phyloP scores from a whole-genome alignment of 768 basidiomycete genomes.

The Panaeolus cyanescens region DNA sequence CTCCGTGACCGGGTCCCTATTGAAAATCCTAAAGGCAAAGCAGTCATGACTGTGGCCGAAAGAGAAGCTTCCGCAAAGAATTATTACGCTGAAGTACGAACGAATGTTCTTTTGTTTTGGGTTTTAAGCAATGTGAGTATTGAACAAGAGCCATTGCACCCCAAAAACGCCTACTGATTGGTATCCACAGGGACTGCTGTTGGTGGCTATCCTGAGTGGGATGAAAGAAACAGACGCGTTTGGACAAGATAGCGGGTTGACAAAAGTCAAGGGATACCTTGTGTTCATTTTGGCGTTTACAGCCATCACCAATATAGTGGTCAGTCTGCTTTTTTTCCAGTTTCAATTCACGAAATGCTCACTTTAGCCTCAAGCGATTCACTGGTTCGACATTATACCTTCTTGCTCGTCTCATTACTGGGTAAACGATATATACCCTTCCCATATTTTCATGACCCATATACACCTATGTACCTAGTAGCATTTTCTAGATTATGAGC shows the following conservation, averaged over 20 bases:
- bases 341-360: background rate
- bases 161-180: background rate
- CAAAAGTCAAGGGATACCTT: conserved; percentile 73
- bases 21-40: conserved; percentile 28
- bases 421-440: conserved; percentile 16
- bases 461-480: background rate
- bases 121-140: conserved; percentile 74
- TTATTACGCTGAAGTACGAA: conserved; percentile 87
- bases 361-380: conserved; percentile 24
- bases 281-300: conserved; percentile 82
- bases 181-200: conserved; percentile 58
- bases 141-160: background rate
- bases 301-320: conserved; percentile 72
- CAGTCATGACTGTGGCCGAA: conserved; percentile 47
- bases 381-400: conserved; percentile 34
- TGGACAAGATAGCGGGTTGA: conserved; percentile 43
- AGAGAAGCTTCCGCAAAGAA: conserved; percentile 77
- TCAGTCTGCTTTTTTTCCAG: conserved; percentile 23
- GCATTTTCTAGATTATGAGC: background rate
- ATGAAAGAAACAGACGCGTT: conserved; percentile 62
- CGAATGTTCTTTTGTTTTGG: conserved; percentile 82
- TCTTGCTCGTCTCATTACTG: conserved; percentile 31
- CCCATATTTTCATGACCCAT: background rate
- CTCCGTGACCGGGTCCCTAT: conserved; percentile 42
- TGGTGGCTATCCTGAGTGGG: conserved; percentile 70